phyloP scores from a whole-genome alignment of 2,329 filamentous ascomycete species.

The Chaetomium globosum region DNA sequence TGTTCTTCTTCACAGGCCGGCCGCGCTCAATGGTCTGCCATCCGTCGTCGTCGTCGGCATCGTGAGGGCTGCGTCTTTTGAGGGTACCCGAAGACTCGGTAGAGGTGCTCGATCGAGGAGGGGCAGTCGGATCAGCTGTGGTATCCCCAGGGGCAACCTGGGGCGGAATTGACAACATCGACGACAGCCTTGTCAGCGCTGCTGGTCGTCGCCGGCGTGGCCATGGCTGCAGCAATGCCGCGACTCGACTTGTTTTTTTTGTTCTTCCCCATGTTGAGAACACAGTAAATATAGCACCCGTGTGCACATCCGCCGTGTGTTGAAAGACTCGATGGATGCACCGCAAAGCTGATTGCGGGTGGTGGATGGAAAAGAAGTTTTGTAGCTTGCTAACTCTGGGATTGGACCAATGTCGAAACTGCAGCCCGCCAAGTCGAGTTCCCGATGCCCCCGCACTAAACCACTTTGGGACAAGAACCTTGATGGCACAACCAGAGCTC shows the following conservation, averaged over 20 bases:
- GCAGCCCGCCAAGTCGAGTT: slow-evolving; percentile 1
- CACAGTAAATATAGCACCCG: not conserved
- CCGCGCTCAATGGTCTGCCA: slow-evolving; percentile 58
- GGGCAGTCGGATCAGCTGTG: slow-evolving; percentile 13
- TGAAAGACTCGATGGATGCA: not conserved
- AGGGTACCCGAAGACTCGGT: slow-evolving; percentile 46
- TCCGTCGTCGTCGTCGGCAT: slow-evolving; percentile 45
- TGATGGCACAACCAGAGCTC: slow-evolving; percentile 16
- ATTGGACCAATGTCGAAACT: slow-evolving; percentile 1
- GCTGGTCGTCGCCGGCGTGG: slow-evolving; percentile 18
- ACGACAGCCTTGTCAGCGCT: slow-evolving; percentile 6
- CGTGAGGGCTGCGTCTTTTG: slow-evolving; percentile 55
- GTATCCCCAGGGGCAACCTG: not conserved
- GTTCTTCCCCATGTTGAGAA: slow-evolving; percentile 36
- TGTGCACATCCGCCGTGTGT: not conserved
- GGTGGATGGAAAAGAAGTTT: not conserved
- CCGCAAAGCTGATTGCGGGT: slow-evolving; percentile 5
- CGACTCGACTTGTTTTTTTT: slow-evolving; percentile 35
- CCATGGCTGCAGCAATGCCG: slow-evolving; percentile 22
- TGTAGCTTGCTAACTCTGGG: too few relatives aligned
- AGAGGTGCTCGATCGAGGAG: slow-evolving; percentile 25
- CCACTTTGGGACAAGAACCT: slow-evolving; percentile 21
- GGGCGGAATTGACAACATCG: not conserved
- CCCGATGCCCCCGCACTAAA: slow-evolving; percentile 12
- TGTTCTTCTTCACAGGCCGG: slow-evolving; percentile 59